These are phyloP conservation scores for Endocalyx cinctus DNA, from an alignment of 2,329 filamentous ascomycete species.

Conservation along the genomic window DNA sequence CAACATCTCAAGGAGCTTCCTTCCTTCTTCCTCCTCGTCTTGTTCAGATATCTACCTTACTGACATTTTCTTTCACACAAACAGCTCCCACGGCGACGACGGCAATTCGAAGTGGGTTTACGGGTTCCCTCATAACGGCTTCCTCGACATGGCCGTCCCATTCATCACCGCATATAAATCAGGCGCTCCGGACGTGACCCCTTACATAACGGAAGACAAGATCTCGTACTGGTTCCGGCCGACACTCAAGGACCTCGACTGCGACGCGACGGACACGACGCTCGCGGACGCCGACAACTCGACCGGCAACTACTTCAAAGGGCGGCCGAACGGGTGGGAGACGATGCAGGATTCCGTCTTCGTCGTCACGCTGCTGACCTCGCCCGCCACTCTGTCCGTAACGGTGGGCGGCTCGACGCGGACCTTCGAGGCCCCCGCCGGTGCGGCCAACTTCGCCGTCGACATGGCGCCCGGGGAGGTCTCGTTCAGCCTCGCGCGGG, in stretches of 20 bases:
- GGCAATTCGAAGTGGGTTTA: constrained; percentile 30
- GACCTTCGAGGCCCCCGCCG: constrained; percentile 41
- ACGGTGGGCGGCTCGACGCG: constrained; percentile 39
- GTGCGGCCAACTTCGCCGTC: constrained; percentile 38
- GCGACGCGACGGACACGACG: constrained; percentile 49
- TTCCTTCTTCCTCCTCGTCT: no score
- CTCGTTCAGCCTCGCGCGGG: constrained; percentile 40
- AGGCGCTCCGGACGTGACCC: constrained; percentile 33
- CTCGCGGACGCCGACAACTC: constrained; percentile 37
- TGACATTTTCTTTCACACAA: no score
- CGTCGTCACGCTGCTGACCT: constrained; percentile 45
- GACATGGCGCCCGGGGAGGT: constrained; percentile 44
- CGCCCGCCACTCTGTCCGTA: constrained; percentile 38
- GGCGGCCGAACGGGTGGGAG: constrained; percentile 46
- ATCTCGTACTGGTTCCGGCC: constrained; percentile 54
- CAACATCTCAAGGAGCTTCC: no score
- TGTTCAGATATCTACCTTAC: no score
- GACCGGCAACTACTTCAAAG: constrained; percentile 48
- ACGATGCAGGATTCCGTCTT: constrained; percentile 46
- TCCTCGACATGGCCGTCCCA: constrained; percentile 48
- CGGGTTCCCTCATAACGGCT: constrained; percentile 38
- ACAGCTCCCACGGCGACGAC: constrained; percentile 33
- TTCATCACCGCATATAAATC: constrained; percentile 50
- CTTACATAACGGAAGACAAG: constrained; percentile 42
- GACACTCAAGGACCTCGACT: constrained; percentile 39